Base-by-base conservation (phyloP, 73 alveolate species). In the Paramecium pentaurelia region DNA sequence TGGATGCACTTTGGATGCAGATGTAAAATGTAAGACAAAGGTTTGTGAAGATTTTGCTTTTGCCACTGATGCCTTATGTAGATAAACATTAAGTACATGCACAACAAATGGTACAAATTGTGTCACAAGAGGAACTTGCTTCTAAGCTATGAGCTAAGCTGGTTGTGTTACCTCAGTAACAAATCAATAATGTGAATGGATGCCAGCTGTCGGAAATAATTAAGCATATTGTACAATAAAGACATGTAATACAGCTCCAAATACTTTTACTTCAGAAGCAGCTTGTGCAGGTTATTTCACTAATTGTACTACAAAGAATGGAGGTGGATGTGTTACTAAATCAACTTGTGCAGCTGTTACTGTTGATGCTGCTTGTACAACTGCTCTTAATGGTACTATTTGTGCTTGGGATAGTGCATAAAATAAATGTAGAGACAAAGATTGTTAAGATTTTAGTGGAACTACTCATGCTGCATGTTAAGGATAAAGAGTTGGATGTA, bases 321-420 rank as follows among this genome's bases (percentile, higher is more conserved):
- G 91, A 0, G 91, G 91, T 20, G 91, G 91, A 20, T 80, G 91
- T 80, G 59, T 80, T 32, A 18, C 47, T 18, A 80, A 49, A 44
- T 42, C 77, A 40, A 42, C 75, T 25, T 80, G 91, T 25, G 2
- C 71, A 44, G 91, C 71, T 9, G 91, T 36, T 14, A 20, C 36
- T 14, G 37, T 80, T 47, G 73, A 42, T 42, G 91, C 37, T 3
- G 91, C 91, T 25, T 80, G 91, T 14, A 80, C 91, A 25, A 80
- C 71, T 7, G 71, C 71, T 12, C 45, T 27, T 6, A 47, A 40
- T 25, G 34, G 37, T 5, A 47, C 71, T 25, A 5, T 25, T 1
- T 80, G 91, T 80, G 77, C 38, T 27, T 80, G 91, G 91, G 91
- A 25, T 20, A 44, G 37, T 42, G 28, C 68, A 16, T 75, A 42